phyloP scores from a whole-genome alignment of 176 grass and related monocot species.

The Aegilops bicornis region DNA sequence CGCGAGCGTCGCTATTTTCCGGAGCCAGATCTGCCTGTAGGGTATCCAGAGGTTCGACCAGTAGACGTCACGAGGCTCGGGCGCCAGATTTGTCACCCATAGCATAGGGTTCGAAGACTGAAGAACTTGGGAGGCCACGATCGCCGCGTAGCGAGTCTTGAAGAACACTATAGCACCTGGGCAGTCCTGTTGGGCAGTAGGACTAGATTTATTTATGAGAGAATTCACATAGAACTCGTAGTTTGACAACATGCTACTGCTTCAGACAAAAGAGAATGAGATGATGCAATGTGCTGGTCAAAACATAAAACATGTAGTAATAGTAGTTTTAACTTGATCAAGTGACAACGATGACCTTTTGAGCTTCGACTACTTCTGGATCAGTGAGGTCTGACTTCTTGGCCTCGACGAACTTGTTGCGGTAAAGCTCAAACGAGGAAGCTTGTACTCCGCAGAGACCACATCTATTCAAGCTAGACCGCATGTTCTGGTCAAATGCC shows the following conservation, averaged over 20 bases:
- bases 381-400: slow-evolving; percentile 42
- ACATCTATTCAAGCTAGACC: slow-evolving; percentile 62
- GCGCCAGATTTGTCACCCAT: slow-evolving; percentile 83
- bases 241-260: background rate
- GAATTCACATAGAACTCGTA: slow-evolving; percentile 9
- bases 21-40: slow-evolving; percentile 81
- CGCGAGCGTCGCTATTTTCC: slow-evolving; percentile 58
- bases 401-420: slow-evolving; percentile 48
- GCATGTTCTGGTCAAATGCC: slow-evolving; percentile 44
- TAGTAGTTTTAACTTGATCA: background rate
- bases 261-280: background rate
- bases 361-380: slow-evolving; percentile 49
- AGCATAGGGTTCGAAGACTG: slow-evolving; percentile 88
- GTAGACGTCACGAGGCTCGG: slow-evolving; percentile 82
- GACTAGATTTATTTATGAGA: slow-evolving; percentile 4
- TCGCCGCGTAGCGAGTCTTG: slow-evolving; percentile 89
- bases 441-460: slow-evolving; percentile 77
- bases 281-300: background rate
- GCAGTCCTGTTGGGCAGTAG: slow-evolving; percentile 52
- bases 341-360: slow-evolving; percentile 54
- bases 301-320: background rate
- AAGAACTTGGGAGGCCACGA: slow-evolving; percentile 72
- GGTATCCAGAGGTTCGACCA: slow-evolving; percentile 93
- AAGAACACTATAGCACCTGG: slow-evolving; percentile 92
- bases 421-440: slow-evolving; percentile 60